Conservation (phyloP, 2,329 filamentous ascomycete species). For the Elsinoe batatas region DNA sequence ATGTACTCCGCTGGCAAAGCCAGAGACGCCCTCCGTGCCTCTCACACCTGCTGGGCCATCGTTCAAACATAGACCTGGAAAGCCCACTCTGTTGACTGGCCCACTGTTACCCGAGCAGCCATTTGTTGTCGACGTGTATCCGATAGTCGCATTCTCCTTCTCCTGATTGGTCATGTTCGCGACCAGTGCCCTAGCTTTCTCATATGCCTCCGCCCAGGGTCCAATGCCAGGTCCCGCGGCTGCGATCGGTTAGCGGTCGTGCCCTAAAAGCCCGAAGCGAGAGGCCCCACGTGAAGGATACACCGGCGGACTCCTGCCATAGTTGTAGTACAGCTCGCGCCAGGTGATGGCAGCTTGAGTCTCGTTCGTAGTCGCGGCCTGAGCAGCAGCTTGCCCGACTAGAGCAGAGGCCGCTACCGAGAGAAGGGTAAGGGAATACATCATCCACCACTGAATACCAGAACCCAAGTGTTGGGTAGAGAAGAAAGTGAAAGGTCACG, state of each 20-base stretch:
- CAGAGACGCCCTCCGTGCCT: conserved; percentile 24
- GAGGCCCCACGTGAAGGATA: conserved; percentile 22
- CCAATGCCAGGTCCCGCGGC: conserved; percentile 17
- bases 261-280: not conserved
- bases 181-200: conserved; percentile 31
- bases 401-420: not conserved
- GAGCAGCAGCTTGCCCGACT: not conserved
- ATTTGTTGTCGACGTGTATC: conserved; percentile 17
- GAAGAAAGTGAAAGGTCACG: not conserved
- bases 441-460: not conserved
- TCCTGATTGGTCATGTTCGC: conserved; percentile 31
- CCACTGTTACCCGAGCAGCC: conserved; percentile 30
- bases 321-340: conserved; percentile 22
- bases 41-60: conserved; percentile 31
- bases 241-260: not conserved
- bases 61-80: conserved; percentile 32
- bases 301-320: conserved; percentile 23
- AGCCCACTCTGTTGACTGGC: conserved; percentile 30
- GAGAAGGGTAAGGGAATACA: not conserved
- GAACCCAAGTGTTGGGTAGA: not conserved
- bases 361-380: conserved; percentile 15
- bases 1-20: conserved; percentile 30
- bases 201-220: conserved; percentile 31
- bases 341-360: conserved; percentile 16
- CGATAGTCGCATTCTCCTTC: conserved; percentile 32